A percentile compares a stretch with the other conserved stretches of the same genome.
Conservation (phyloP, 169 alveolate species). For the Plasmodium blacklocki region DNA sequence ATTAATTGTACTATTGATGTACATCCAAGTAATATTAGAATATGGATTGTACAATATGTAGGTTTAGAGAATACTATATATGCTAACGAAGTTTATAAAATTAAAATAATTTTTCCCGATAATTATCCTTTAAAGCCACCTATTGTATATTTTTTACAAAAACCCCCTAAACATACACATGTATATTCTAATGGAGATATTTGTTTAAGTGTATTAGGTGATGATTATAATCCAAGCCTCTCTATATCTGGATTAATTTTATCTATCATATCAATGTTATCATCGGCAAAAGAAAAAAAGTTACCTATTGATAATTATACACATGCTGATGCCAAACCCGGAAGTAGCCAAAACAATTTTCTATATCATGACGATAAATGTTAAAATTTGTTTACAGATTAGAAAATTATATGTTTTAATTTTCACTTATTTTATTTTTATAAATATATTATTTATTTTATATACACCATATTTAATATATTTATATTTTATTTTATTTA, state of each 20-base stretch:
- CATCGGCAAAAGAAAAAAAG: slow-evolving; percentile 87
- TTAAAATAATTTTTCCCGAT: slow-evolving; percentile 86
- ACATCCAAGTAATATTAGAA: slow-evolving; percentile 83
- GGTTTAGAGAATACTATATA: slow-evolving; percentile 87
- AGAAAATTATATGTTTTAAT: too few species aligned
- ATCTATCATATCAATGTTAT: slow-evolving; percentile 87
- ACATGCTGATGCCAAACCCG: slow-evolving; percentile 76
- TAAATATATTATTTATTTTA: background rate
- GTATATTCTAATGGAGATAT: slow-evolving; percentile 91
- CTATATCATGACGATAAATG: slow-evolving; percentile 75
- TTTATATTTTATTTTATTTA: background rate
- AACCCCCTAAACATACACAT: slow-evolving; percentile 90
- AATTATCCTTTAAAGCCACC: slow-evolving; percentile 91
- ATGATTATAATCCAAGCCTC: slow-evolving; percentile 88
- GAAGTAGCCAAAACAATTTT: slow-evolving; percentile 68
- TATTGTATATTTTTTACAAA: slow-evolving; percentile 83
- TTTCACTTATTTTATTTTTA: background rate
- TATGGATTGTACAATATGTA: slow-evolving; percentile 85
- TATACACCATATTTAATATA: background rate
- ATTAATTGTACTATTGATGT: slow-evolving; percentile 86
- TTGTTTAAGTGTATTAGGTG: slow-evolving; percentile 87
- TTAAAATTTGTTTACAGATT: background rate
- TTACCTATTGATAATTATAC: slow-evolving; percentile 86
- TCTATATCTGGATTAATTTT: slow-evolving; percentile 86
- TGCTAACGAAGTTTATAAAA: slow-evolving; percentile 85